Percentiles rank a stretch among this genome's conserved stretches.
phyloP scores from a whole-genome alignment of 345 rosid species.

The Murraya koenigii region DNA sequence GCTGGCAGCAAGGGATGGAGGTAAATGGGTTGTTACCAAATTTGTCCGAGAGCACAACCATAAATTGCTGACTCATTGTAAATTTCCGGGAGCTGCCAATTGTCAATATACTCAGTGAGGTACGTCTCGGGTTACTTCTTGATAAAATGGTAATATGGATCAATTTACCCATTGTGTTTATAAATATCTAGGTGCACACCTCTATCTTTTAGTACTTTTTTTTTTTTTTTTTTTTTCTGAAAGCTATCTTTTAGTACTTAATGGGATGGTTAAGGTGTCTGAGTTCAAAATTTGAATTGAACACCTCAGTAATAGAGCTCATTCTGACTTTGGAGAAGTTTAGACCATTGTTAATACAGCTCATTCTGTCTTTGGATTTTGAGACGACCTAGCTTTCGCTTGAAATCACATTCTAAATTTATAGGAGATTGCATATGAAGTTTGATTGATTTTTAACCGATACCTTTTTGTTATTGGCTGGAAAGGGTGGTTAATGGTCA shows the following conservation, averaged over 20 bases:
- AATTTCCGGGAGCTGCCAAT: conserved; percentile 38
- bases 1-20: conserved; percentile 41
- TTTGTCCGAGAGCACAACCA: conserved; percentile 40
- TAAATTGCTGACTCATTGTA: conserved; percentile 29
- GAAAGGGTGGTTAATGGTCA: neutral
- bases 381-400: too few species aligned
- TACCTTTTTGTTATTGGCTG: neutral
- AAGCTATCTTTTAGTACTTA: neutral
- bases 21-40: conserved; percentile 41
- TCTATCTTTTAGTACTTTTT: neutral
- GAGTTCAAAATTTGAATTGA: neutral
- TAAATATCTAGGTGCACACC: neutral
- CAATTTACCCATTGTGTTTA: neutral
- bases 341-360: neutral
- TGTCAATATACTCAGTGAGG: conserved; percentile 39
- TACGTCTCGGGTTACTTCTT: conserved; percentile 3
- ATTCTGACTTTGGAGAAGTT: neutral
- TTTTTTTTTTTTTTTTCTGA: too few species aligned
- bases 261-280: neutral
- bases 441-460: neutral
- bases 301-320: neutral
- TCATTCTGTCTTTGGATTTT: too few species aligned
- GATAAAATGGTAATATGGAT: neutral
- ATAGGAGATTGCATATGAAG: too few species aligned
- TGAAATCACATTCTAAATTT: too few species aligned